phyloP scores from a whole-genome alignment of 352 stramenopile species.

The Phytophthora meadii region DNA sequence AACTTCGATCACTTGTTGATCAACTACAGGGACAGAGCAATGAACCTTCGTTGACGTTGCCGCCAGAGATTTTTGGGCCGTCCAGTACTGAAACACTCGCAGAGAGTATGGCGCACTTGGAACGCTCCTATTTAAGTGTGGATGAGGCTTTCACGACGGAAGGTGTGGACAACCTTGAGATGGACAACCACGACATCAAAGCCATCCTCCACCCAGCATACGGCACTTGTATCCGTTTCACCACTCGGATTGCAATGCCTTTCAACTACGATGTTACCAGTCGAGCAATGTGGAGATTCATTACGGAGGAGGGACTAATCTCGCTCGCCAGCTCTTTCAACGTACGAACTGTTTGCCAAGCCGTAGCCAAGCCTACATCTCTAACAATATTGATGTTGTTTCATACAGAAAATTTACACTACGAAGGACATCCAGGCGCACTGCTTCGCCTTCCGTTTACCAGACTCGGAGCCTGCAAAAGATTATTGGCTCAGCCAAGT shows the following conservation, averaged over 20 bases:
- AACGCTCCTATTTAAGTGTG: slow-evolving; percentile 28
- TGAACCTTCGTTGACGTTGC: slow-evolving; percentile 15
- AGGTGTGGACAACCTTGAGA: slow-evolving; percentile 21
- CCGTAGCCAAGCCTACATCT: not conserved
- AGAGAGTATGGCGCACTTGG: slow-evolving; percentile 28
- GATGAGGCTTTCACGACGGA: slow-evolving; percentile 25
- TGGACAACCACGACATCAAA: slow-evolving; percentile 36
- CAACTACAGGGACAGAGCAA: slow-evolving; percentile 9
- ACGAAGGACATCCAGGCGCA: slow-evolving; percentile 35
- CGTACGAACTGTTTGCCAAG: slow-evolving; percentile 10
- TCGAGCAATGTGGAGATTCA: slow-evolving; percentile 32
- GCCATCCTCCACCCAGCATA: slow-evolving; percentile 27
- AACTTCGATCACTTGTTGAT: slow-evolving; percentile 21
- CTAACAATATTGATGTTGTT: slow-evolving; percentile 11
- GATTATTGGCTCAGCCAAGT: slow-evolving; percentile 38
- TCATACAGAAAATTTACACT: slow-evolving; percentile 34
- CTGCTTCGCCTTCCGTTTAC: slow-evolving; percentile 28
- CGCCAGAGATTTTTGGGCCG: slow-evolving; percentile 28
- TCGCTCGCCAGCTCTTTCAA: slow-evolving; percentile 33
- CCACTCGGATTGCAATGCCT: slow-evolving; percentile 29
- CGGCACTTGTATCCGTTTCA: slow-evolving; percentile 35
- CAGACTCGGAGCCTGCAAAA: slow-evolving; percentile 17
- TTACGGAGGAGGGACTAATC: slow-evolving; percentile 26
- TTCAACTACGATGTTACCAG: slow-evolving; percentile 32
- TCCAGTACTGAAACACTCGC: slow-evolving; percentile 30